Percentiles rank a stretch among this genome's conserved stretches.
Evolutionary conservation across 169 alveolate genomes (phyloP).

Genomic region (Perkinsus olseni): DNA sequence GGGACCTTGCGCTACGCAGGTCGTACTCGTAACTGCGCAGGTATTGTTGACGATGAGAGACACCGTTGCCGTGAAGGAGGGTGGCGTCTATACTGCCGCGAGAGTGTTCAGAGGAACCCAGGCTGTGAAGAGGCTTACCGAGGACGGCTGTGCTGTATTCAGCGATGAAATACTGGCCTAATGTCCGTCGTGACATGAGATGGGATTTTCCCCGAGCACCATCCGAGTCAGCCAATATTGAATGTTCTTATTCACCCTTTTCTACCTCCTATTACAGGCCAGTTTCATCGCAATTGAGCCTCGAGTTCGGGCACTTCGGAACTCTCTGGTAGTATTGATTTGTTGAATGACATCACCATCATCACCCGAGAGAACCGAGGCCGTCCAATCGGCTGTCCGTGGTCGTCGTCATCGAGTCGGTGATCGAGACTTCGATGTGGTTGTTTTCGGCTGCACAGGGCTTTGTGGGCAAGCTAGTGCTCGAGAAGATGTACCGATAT

Average conservation of each 20-base stretch:
- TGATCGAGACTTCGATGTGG: background rate
- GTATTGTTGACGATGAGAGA: background rate
- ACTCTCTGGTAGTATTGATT: background rate
- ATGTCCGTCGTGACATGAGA: background rate
- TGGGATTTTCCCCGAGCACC: background rate
- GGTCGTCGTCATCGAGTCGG: background rate
- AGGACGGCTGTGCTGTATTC: background rate
- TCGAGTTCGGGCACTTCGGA: background rate
- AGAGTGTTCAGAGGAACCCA: background rate
- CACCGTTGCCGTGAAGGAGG: background rate
- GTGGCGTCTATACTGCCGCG: background rate
- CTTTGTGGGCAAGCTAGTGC: background rate
- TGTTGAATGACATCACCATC: background rate
- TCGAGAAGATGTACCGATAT: background rate
- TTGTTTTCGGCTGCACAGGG: background rate
- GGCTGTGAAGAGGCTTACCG: background rate
- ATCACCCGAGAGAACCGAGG: background rate
- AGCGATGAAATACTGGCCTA: background rate
- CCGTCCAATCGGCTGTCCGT: background rate
- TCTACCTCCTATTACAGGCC: too few relatives aligned
- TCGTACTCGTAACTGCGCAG: background rate
- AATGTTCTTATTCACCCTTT: background rate
- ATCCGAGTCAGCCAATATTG: background rate
- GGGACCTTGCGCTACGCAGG: background rate
- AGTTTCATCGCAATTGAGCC: background rate